Evolutionary conservation across 1,139 yeast genomes (phyloP).

Genomic region (Pichia sp.): DNA sequence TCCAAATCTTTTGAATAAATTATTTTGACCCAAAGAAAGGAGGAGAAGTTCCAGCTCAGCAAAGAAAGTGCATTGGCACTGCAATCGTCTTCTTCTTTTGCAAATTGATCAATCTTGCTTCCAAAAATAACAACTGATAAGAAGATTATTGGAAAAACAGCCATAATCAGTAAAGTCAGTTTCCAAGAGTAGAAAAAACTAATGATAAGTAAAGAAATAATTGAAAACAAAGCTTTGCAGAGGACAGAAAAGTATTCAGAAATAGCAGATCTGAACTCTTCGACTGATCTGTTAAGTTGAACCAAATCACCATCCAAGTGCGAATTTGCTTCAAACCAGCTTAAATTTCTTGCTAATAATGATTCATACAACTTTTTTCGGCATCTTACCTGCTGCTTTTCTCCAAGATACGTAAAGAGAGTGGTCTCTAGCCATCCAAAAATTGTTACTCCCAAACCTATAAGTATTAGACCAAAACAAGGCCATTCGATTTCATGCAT

Average conservation of each 20-base stretch:
- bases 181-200: conserved; percentile 81
- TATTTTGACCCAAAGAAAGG: conserved; percentile 52
- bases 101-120: conserved; percentile 37
- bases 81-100: conserved; percentile 48
- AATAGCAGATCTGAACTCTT: conserved; percentile 63
- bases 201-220: conserved; percentile 50
- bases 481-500: conserved; percentile 36
- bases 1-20: conserved; percentile 55
- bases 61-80: conserved; percentile 52
- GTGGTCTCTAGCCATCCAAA: conserved; percentile 49
- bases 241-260: conserved; percentile 60
- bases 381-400: conserved; percentile 54
- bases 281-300: conserved; percentile 66
- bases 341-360: conserved; percentile 32
- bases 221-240: conserved; percentile 42
- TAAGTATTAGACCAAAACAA: conserved; percentile 45
- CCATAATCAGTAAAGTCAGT: conserved; percentile 64
- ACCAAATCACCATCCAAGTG: conserved; percentile 55
- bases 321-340: conserved; percentile 55
- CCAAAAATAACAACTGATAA: conserved; percentile 45
- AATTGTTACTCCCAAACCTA: conserved; percentile 48
- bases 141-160: conserved; percentile 62
- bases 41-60: conserved; percentile 61
- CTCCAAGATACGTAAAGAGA: conserved; percentile 68
- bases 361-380: conserved; percentile 35